phyloP scores from a whole-genome alignment of 2,329 filamentous ascomycete genomes.

The Pseudogymnoascus sp. region DNA sequence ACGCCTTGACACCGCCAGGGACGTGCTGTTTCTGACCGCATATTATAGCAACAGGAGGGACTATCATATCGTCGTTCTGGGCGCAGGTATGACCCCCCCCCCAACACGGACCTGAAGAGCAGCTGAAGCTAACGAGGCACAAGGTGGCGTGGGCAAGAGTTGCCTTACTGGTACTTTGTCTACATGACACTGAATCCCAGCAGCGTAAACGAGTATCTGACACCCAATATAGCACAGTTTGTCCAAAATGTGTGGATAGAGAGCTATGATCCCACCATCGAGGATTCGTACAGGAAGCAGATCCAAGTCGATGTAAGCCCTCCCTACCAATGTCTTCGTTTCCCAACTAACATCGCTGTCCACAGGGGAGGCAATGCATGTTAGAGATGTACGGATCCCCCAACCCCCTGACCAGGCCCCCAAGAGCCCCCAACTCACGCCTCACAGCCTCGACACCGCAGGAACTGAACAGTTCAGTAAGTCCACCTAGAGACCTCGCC shows the following conservation, averaged over 20 bases:
- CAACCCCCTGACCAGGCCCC: slow-evolving; percentile 1
- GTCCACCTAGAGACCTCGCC: slow-evolving; percentile 24
- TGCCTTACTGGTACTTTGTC: slow-evolving; percentile 58
- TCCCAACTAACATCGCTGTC: slow-evolving; percentile 10
- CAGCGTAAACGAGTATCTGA: slow-evolving; percentile 10
- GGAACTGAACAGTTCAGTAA: slow-evolving; percentile 72
- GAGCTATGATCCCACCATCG: slow-evolving; percentile 56
- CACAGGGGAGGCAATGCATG: slow-evolving; percentile 62
- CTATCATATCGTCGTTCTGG: slow-evolving; percentile 61
- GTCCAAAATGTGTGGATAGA: slow-evolving; percentile 73
- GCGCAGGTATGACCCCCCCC: slow-evolving; percentile 42
- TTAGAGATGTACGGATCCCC: slow-evolving; percentile 54
- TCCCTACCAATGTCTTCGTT: neutral
- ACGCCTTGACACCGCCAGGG: neutral
- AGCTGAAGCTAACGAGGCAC: slow-evolving; percentile 10
- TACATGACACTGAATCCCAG: slow-evolving; percentile 14
- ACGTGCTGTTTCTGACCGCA: slow-evolving; percentile 10
- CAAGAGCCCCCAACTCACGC: slow-evolving; percentile 14
- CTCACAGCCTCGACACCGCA: slow-evolving; percentile 57
- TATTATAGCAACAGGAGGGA: slow-evolving; percentile 40
- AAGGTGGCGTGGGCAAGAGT: slow-evolving; percentile 68
- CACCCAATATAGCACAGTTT: slow-evolving; percentile 53
- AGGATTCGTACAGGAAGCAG: slow-evolving; percentile 54
- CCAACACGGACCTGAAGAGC: neutral
- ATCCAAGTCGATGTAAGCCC: slow-evolving; percentile 61